Base-by-base conservation (phyloP, 75 land plant species). In the Pinus taeda region DNA sequence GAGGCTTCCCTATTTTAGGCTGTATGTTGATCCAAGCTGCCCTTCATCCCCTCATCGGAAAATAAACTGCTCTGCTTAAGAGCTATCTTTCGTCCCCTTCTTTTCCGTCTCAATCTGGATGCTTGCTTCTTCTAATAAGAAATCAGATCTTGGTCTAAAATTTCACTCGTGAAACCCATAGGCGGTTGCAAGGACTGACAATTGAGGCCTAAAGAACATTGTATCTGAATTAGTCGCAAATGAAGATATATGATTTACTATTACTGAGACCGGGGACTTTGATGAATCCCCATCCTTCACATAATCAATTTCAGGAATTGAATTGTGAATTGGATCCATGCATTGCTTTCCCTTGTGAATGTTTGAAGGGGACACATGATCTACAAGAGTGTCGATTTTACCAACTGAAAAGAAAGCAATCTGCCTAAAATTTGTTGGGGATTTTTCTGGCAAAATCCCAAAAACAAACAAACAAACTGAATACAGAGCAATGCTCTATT, bases 191-290 rank as follows among this genome's bases (percentile, higher is more conserved):
- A 21, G 53, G 9, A 49, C 53, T 49, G 53, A 49, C 53, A 9
- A 49, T 11, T 1, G 53, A 0, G 53, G 53, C 53, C 53, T 49
- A 11, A 49, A 60, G n/a, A 24, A 60, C 6, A 60, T 60, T 60
- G 61, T 60, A 60, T 60, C 61, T 6, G 61, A 60, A n/a, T 6
- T 60, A 1, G 61, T 17, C 18, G 18, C 69, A 36, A 42, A 33
- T 33, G 69, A 65, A 6, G 18, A 65, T 29, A 6, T 6, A 30
- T 15, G 20, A 17, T 18, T 9, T 65, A 30, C 20, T 15, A 65
- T 30, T 33, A 17, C 69, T 33, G 37, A 65, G 69, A 65, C 33
- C 69, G 69, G 69, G 42, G 69, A 65, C 69, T 65, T 15, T 17
- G n/a, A 30, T 33, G 3, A 15, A 15, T 65, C 36, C 15, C 66